Percentiles rank a stretch among this genome's conserved stretches.
Conservation (phyloP, 345 rosid species). For the Camelina laxa region DNA sequence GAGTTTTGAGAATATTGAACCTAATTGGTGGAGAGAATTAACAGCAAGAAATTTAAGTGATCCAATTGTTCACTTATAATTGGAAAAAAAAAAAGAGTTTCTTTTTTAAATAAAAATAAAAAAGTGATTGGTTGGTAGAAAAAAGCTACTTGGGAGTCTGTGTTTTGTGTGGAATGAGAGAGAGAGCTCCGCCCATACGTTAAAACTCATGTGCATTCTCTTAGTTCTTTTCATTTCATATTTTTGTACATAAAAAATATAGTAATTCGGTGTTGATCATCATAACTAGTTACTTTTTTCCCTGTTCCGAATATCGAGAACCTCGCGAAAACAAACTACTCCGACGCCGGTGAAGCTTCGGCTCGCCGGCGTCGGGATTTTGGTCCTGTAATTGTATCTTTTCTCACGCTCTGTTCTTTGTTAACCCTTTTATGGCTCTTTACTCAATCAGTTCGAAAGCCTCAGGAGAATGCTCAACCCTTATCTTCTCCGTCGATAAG, state of each 20-base stretch:
- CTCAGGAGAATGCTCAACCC: too few relatives aligned
- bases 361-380: too few relatives aligned
- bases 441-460: too few relatives aligned
- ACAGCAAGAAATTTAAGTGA: slow-evolving; percentile 13
- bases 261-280: too few relatives aligned
- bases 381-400: too few relatives aligned
- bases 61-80: slow-evolving; percentile 40
- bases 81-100: slow-evolving; percentile 38
- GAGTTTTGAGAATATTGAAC: slow-evolving; percentile 44
- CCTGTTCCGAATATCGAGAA: too few relatives aligned
- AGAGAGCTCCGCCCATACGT: slow-evolving; percentile 15
- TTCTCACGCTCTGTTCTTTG: too few relatives aligned
- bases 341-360: too few relatives aligned
- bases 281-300: too few relatives aligned
- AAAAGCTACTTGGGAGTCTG: slow-evolving; percentile 10
- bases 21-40: slow-evolving; percentile 17
- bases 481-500: too few relatives aligned
- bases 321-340: too few relatives aligned
- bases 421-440: too few relatives aligned
- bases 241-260: not conserved
- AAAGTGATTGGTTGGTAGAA: slow-evolving; percentile 36
- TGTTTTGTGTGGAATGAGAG: slow-evolving; percentile 21
- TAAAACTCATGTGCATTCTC: not conserved
- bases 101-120: not conserved
- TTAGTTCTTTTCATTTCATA: not conserved